Conservation (phyloP, 106 monocot genomes). For the Hemerocallis citrina region DNA sequence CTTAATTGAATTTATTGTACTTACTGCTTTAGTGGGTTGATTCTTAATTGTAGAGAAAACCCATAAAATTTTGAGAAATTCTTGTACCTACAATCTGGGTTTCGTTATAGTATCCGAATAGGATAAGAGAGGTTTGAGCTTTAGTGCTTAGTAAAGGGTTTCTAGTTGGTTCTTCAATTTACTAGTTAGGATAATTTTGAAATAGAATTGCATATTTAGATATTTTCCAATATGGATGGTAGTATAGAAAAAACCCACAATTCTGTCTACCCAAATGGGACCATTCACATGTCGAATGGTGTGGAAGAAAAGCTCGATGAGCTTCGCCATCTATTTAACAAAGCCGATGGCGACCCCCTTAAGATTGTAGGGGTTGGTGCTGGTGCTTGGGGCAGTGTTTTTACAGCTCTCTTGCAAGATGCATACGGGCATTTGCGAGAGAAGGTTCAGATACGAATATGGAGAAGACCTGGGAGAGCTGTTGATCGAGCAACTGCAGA, state of each 20-base stretch:
- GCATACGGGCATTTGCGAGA: constrained; percentile 68
- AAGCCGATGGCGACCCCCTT: constrained; percentile 56
- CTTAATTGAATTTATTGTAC: neutral
- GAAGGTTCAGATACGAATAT: constrained; percentile 69
- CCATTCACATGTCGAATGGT: constrained; percentile 31
- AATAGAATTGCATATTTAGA: neutral
- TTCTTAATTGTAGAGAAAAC: neutral
- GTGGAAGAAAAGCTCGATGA: constrained; percentile 74
- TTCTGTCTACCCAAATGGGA: constrained; percentile 29
- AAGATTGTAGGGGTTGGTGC: constrained; percentile 82
- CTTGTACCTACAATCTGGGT: neutral
- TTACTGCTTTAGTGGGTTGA: neutral
- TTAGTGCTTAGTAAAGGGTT: neutral
- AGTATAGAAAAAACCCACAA: constrained; percentile 15
- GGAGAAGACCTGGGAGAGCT: constrained; percentile 59
- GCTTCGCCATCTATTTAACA: constrained; percentile 55
- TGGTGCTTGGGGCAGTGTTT: constrained; percentile 91
- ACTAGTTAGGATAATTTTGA: neutral
- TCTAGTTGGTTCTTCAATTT: neutral
- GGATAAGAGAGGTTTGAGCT: neutral
- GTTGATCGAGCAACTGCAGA: constrained; percentile 69
- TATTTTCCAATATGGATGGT: constrained; percentile 21
- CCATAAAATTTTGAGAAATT: neutral
- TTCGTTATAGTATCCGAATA: no score
- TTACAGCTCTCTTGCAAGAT: constrained; percentile 69